These are phyloP conservation scores for Fusarium subtropicale DNA, from an alignment of 2,329 filamentous ascomycete genomes.

Conservation along the genomic window DNA sequence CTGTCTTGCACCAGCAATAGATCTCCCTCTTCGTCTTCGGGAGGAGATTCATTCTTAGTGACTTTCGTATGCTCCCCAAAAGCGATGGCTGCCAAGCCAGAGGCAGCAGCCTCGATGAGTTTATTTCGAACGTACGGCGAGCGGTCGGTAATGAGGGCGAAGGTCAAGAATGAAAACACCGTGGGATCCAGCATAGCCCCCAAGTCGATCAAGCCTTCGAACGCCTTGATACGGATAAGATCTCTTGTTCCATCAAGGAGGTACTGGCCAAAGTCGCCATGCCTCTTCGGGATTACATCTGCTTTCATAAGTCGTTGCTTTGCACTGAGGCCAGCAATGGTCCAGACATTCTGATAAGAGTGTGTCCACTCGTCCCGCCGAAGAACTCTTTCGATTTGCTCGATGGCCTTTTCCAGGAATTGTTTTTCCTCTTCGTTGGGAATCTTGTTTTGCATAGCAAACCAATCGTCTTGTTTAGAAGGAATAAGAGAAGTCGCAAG, in stretches of 20 bases:
- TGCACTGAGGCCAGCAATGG: constrained; percentile 70
- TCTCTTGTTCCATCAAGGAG: constrained; percentile 73
- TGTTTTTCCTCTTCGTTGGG: constrained; percentile 59
- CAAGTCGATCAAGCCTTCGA: constrained; percentile 72
- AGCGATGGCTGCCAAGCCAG: constrained; percentile 71
- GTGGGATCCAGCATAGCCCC: constrained; percentile 67
- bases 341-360: constrained; percentile 76
- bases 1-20: constrained; percentile 58
- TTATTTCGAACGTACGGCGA: constrained; percentile 72
- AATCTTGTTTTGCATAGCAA: constrained; percentile 59
- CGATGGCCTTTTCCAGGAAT: constrained; percentile 65
- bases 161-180: constrained; percentile 68
- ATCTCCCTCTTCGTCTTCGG: constrained; percentile 52
- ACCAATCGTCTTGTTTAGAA: constrained; percentile 58
- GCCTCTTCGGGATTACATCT: constrained; percentile 66
- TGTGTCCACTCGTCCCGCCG: constrained; percentile 76
- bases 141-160: constrained; percentile 69
- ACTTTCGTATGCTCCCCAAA: constrained; percentile 69
- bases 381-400: constrained; percentile 74
- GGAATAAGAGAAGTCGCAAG: constrained; percentile 70
- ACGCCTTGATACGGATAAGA: constrained; percentile 73
- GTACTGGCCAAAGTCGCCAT: constrained; percentile 71
- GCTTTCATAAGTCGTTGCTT: constrained; percentile 73
- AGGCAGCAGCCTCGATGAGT: constrained; percentile 69
- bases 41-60: constrained; percentile 54